Evolutionary conservation across 2,329 filamentous ascomycete genomes (phyloP).

Genomic region (Sporothrix brunneoviolacea): DNA sequence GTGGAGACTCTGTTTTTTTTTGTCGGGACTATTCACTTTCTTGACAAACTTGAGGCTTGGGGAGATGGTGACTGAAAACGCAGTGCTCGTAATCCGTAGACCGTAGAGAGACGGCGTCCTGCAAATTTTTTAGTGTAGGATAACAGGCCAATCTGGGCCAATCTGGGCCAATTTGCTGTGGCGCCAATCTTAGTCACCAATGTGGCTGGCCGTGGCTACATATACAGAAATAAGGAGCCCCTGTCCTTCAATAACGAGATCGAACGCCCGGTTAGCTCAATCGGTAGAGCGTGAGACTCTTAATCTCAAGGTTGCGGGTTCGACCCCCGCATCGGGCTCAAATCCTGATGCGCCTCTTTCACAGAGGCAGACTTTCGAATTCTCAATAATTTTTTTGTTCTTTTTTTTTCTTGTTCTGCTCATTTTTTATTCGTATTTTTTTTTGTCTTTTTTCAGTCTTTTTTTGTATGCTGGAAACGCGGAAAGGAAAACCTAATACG

Average conservation of each 20-base stretch:
- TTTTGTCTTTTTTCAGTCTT: neutral
- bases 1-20: no score
- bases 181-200: no score
- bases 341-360: constrained; percentile 29
- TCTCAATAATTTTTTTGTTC: constrained; percentile 9
- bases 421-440: neutral
- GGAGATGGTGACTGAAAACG: no score
- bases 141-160: no score
- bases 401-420: neutral
- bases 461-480: neutral
- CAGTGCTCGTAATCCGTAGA: no score
- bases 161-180: no score
- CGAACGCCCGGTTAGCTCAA: constrained; percentile 54
- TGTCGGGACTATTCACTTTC: no score
- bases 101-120: no score
- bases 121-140: no score
- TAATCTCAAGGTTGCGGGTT: constrained; percentile 35
- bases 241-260: neutral
- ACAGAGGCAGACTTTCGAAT: constrained; percentile 11
- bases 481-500: no score
- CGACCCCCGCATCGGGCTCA: constrained; percentile 43
- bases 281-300: constrained; percentile 70
- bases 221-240: neutral
- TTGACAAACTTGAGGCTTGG: no score
- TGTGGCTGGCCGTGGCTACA: neutral